Percentiles rank a stretch among this genome's conserved stretches.
Conservation (phyloP, 2,329 filamentous ascomycete genomes). For the Ascochyta fabae region DNA sequence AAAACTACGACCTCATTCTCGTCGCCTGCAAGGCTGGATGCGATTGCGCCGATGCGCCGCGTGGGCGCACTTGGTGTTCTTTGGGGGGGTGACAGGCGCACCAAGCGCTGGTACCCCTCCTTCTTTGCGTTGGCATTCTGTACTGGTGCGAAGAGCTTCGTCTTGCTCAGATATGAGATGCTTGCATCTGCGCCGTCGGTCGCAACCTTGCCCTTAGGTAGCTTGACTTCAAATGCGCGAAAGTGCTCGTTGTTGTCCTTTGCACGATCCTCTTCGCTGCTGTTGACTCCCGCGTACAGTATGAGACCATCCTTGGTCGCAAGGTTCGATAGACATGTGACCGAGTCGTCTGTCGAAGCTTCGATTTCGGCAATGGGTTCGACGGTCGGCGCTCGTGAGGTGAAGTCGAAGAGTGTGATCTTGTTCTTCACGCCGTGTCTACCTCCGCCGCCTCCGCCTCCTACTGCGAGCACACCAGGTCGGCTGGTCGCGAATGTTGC, state of each 20-base stretch:
- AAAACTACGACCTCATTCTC: constrained; percentile 83
- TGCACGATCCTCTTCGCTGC: constrained; percentile 72
- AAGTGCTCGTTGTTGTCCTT: constrained; percentile 85
- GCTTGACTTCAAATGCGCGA: constrained; percentile 71
- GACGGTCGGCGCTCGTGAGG: constrained; percentile 65
- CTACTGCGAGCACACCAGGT: constrained; percentile 76
- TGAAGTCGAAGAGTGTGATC: constrained; percentile 75
- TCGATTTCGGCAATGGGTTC: constrained; percentile 73
- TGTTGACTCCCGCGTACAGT: constrained; percentile 75
- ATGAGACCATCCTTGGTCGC: constrained; percentile 62
- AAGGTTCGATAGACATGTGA: constrained; percentile 79
- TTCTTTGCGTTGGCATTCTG: constrained; percentile 51
- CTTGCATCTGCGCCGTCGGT: constrained; percentile 44
- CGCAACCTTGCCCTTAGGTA: constrained; percentile 55
- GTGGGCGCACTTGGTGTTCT: constrained; percentile 56
- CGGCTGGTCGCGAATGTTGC: constrained; percentile 82
- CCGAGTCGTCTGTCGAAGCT: constrained; percentile 87
- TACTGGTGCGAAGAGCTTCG: constrained; percentile 57
- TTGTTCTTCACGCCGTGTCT: constrained; percentile 73
- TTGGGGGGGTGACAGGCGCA: constrained; percentile 63
- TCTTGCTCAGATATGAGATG: constrained; percentile 58
- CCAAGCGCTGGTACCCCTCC: constrained; percentile 66
- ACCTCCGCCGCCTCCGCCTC: constrained; percentile 86
- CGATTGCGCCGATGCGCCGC: constrained; percentile 75
- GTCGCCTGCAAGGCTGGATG: constrained; percentile 74